These are phyloP conservation scores for Termitomyces sp. DNA, from an alignment of 768 basidiomycete genomes.

Conservation along the genomic window DNA sequence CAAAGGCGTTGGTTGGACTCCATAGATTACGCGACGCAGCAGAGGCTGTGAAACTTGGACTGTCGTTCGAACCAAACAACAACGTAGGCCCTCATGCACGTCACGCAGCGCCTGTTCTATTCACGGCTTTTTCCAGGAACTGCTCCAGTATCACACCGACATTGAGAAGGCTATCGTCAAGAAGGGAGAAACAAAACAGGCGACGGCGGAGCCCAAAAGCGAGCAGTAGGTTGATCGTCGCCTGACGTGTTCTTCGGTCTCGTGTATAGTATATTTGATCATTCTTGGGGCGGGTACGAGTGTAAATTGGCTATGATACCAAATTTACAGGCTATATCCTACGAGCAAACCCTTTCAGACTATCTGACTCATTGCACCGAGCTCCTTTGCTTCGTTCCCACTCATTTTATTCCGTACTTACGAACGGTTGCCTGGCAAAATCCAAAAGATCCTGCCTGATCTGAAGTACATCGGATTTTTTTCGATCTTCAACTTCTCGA, in stretches of 20 bases:
- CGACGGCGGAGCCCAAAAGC: conserved; percentile 2
- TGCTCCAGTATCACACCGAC: conserved; percentile 17
- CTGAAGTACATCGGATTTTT: background rate
- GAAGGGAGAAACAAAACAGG: conserved; percentile 2
- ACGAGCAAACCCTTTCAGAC: background rate
- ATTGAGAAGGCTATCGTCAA: conserved; percentile 19
- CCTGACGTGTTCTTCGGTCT: background rate
- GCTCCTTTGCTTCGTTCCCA: background rate
- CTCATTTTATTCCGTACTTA: no score
- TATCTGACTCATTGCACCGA: background rate
- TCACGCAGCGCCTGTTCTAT: background rate
- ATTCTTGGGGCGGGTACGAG: background rate
- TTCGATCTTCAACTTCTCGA: background rate
- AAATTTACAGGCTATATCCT: conserved; percentile 1
- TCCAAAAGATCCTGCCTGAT: background rate
- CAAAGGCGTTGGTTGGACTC: conserved; percentile 82
- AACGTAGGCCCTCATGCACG: conserved; percentile 25
- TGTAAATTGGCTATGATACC: conserved; percentile 8
- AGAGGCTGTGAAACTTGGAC: conserved; percentile 77
- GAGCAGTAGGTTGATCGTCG: conserved; percentile 1
- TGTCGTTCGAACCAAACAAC: conserved; percentile 74
- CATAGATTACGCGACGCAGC: conserved; percentile 68
- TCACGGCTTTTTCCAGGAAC: conserved; percentile 12
- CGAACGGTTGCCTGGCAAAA: background rate
- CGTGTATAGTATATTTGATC: conserved; percentile 5